phyloP scores from a whole-genome alignment of 2,329 filamentous ascomycete genomes.

The Xylariaceae sp. region DNA sequence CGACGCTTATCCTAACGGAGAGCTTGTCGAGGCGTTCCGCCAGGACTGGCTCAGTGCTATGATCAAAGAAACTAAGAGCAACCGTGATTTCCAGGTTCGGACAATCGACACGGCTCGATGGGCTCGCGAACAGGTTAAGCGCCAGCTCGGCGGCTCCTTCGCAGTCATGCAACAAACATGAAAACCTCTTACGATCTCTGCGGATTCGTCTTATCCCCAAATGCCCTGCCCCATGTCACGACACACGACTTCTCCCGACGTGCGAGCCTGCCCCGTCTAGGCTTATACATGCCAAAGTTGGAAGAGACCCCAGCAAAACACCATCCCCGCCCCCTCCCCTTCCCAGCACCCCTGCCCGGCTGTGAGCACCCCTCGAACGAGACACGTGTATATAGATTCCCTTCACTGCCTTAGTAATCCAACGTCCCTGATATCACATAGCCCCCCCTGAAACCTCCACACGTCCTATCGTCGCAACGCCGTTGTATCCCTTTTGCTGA shows the following conservation, averaged over 20 bases:
- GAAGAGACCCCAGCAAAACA: constrained; percentile 29
- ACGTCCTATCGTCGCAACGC: constrained; percentile 20
- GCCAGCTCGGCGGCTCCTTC: constrained; percentile 60
- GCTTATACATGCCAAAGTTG: constrained; percentile 27
- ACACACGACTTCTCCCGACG: constrained; percentile 28
- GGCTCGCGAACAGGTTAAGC: constrained; percentile 96
- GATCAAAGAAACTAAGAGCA: constrained; percentile 86
- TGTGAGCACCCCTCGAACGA: constrained; percentile 19
- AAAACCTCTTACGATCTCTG: constrained; percentile 21
- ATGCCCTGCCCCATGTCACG: constrained; percentile 20
- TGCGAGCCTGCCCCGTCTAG: constrained; percentile 23
- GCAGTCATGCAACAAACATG: constrained; percentile 50
- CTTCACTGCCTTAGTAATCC: constrained; percentile 31
- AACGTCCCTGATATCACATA: constrained; percentile 30
- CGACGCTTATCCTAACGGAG: constrained; percentile 86
- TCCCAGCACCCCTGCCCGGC: constrained; percentile 13
- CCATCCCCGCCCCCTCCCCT: constrained; percentile 7
- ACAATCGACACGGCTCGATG: constrained; percentile 94
- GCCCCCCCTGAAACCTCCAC: constrained; percentile 19
- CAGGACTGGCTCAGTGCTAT: constrained; percentile 84
- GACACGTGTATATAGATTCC: constrained; percentile 33
- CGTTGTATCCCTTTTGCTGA: constrained; percentile 29
- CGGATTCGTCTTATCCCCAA: constrained; percentile 18
- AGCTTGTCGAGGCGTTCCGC: constrained; percentile 79
- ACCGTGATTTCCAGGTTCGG: constrained; percentile 76